Base-by-base conservation (phyloP, 768 basidiomycete genomes). In the Rhodotorula diobovata region DNA sequence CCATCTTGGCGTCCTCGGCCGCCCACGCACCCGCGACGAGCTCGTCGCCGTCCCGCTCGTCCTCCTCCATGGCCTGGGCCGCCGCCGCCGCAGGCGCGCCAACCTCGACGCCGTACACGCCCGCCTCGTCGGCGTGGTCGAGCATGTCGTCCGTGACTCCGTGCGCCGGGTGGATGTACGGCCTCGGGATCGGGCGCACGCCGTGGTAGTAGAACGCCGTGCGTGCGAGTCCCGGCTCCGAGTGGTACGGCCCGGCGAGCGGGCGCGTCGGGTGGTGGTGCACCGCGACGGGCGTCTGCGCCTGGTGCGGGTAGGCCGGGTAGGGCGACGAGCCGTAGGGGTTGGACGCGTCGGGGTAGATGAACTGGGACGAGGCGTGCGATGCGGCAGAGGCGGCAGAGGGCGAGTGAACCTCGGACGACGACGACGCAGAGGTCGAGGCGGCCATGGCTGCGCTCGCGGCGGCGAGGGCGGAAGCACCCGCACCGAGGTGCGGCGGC, bases 191-290 rank as follows among this genome's bases (percentile, higher is more conserved):
- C 8, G 70, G 56, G 39, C 37, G 39, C 7, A 9, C 32, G 14
- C 56, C 54, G 21, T 39, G 34, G 21, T 28, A 35, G 41, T 54
- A 30, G 51, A 54, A 67, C 4, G 62, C 56, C 10, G 61, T 28
- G 28, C 51, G 28, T 3, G 62, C 65, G 23, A 37, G 34, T 0
- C 70, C 66, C 0, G 70, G 66, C 43, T 63, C 66, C 21, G 70
- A 71, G 46, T 51, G 62, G 70, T 66, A 71, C 14, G 48, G 39
- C 18, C 56, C 45, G 55, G 55, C 34, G 32, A 14, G 45, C 18
- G 54, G 54, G 32, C 61, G 64, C 18, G 23, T 35, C 20, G 68
- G 63, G 45, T 70, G 69, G 60, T 62, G 69, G 45, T 71, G 70
- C 4, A 46, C 32, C 12, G 65, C 35, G 23, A 55, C 61, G 35